Percentiles rank a stretch among this genome's conserved stretches.
Evolutionary conservation across 2,329 filamentous ascomycete genomes (phyloP).

Genomic region (Monosporascus sp.): DNA sequence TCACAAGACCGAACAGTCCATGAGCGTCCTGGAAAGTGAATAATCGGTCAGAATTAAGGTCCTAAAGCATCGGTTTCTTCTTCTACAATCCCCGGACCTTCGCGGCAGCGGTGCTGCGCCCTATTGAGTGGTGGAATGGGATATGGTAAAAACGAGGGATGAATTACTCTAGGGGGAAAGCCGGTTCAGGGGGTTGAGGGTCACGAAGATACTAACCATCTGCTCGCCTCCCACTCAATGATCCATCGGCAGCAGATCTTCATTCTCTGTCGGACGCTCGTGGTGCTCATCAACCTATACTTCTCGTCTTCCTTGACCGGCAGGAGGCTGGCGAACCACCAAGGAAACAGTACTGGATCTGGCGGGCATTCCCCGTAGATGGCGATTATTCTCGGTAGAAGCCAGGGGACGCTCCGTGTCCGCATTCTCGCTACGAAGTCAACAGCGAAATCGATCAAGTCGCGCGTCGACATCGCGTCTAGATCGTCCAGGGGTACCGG

Average conservation of each 20-base stretch:
- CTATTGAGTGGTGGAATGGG: not conserved
- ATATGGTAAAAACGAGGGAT: not conserved
- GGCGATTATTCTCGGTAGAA: conserved; percentile 64
- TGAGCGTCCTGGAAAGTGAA: conserved; percentile 16
- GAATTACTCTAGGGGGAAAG: not conserved
- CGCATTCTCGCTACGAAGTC: conserved; percentile 67
- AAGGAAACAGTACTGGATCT: conserved; percentile 74
- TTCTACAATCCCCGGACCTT: not conserved
- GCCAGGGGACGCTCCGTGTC: conserved; percentile 65
- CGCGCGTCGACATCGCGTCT: conserved; percentile 61
- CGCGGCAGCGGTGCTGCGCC: too few species aligned
- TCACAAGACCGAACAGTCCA: conserved; percentile 21
- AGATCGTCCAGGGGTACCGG: conserved; percentile 29
- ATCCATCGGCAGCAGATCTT: conserved; percentile 83
- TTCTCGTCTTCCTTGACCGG: conserved; percentile 75
- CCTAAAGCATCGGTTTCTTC: conserved; percentile 6
- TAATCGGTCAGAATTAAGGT: conserved; percentile 15
- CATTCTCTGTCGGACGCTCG: conserved; percentile 71
- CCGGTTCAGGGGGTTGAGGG: not conserved
- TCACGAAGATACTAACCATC: conserved; percentile 57
- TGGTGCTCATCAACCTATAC: conserved; percentile 67
- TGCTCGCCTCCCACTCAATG: conserved; percentile 60
- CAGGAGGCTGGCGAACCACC: conserved; percentile 83
- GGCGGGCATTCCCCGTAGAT: conserved; percentile 74
- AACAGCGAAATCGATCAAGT: conserved; percentile 59